phyloP scores from a whole-genome alignment of 2,329 filamentous ascomycete genomes.

The Ophiostoma populinum region DNA sequence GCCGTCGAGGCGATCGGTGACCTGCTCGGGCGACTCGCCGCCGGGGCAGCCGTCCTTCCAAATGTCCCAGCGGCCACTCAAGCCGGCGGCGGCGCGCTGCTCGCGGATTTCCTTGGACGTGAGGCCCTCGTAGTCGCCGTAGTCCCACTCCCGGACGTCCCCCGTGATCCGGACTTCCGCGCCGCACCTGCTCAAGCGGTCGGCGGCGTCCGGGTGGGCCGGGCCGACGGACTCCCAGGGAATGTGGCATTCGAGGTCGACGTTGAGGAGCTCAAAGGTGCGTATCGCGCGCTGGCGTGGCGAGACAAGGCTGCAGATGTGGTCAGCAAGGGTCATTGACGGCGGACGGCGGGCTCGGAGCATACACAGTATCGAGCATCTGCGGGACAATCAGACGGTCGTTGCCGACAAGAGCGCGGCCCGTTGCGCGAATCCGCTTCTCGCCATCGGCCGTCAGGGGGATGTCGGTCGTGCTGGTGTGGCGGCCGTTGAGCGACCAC shows the following conservation, averaged over 20 bases:
- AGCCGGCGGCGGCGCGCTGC: slow-evolving; percentile 37
- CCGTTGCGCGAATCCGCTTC: slow-evolving; percentile 58
- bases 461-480: slow-evolving; percentile 78
- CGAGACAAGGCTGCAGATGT: slow-evolving; percentile 56
- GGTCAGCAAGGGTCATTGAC: too few species aligned
- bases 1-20: slow-evolving; percentile 54
- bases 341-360: too few species aligned
- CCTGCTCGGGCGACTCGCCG: slow-evolving; percentile 63
- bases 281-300: slow-evolving; percentile 69
- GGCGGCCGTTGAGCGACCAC: slow-evolving; percentile 75
- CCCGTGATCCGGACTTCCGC: slow-evolving; percentile 51
- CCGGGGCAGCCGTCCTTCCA: slow-evolving; percentile 78
- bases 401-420: slow-evolving; percentile 64
- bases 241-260: slow-evolving; percentile 43
- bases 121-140: slow-evolving; percentile 73
- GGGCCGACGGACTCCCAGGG: slow-evolving; percentile 5
- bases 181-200: slow-evolving; percentile 24
- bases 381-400: slow-evolving; percentile 72
- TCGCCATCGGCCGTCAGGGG: slow-evolving; percentile 69
- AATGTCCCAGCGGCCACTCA: slow-evolving; percentile 55
- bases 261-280: slow-evolving; percentile 74
- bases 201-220: slow-evolving; percentile 9
- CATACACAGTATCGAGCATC: slow-evolving; percentile 37
- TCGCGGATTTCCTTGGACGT: slow-evolving; percentile 52
- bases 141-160: slow-evolving; percentile 72